These are phyloP conservation scores for Phytophthora multivora DNA, from an alignment of 352 stramenopile genomes.

Conservation along the genomic window DNA sequence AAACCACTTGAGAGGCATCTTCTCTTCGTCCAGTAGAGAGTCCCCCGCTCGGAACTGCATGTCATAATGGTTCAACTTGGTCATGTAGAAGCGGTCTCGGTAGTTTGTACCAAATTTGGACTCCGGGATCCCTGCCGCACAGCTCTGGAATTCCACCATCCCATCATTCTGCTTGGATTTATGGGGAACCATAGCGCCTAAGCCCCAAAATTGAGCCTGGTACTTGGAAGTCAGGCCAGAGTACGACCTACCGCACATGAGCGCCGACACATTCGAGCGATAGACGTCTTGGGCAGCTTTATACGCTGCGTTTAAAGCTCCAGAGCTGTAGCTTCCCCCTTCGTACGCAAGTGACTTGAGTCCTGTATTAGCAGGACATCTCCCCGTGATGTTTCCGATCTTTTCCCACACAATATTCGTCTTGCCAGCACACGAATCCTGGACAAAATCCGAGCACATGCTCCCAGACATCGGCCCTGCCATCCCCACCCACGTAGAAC, in stretches of 20 bases:
- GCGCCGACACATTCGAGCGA: conserved; percentile 24
- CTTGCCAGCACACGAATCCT: conserved; percentile 11
- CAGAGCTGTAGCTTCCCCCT: conserved; percentile 15
- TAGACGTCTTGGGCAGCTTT: conserved; percentile 24
- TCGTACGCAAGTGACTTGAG: conserved; percentile 33
- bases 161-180: conserved; percentile 29
- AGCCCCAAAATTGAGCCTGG: conserved; percentile 5
- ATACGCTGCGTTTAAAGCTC: conserved; percentile 15
- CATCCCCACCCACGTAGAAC: conserved; percentile 34
- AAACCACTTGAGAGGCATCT: conserved; percentile 60
- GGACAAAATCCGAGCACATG: conserved; percentile 21
- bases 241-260: conserved; percentile 32
- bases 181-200: conserved; percentile 18
- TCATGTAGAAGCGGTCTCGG: conserved; percentile 42
- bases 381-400: conserved; percentile 4
- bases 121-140: conserved; percentile 20
- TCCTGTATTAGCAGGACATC: conserved; percentile 9
- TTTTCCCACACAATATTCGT: conserved; percentile 9
- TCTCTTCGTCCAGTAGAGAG: conserved; percentile 33
- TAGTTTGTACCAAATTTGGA: conserved; percentile 41
- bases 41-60: conserved; percentile 49
- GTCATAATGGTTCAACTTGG: conserved; percentile 54
- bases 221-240: conserved; percentile 25
- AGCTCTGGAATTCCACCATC: conserved; percentile 28
- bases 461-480: conserved; percentile 23